These are phyloP conservation scores for Sarocladiaceae sp. DNA, from an alignment of 2,329 filamentous ascomycete genomes.

Conservation along the genomic window DNA sequence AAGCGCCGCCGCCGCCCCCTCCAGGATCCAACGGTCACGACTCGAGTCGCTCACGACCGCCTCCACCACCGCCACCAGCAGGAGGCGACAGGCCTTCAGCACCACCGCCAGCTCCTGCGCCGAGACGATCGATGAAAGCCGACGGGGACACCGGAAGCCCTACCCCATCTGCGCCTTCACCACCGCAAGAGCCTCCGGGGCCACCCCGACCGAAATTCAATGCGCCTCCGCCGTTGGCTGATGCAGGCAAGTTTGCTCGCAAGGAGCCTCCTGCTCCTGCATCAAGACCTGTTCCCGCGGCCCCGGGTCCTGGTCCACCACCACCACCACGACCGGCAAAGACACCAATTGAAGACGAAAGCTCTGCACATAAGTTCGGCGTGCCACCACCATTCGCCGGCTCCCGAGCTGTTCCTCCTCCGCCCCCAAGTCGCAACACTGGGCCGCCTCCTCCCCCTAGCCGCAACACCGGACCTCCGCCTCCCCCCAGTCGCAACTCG, in stretches of 20 bases:
- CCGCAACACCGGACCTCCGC: slow-evolving; percentile 65
- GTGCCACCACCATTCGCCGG: slow-evolving; percentile 77
- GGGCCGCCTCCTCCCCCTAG: slow-evolving; percentile 69
- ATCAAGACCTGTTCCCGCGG: slow-evolving; percentile 15
- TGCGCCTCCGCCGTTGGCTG: slow-evolving; percentile 80
- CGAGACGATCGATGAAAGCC: slow-evolving; percentile 50
- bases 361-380: slow-evolving; percentile 53
- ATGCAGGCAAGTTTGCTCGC: slow-evolving; percentile 81
- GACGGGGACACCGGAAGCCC: slow-evolving; percentile 36
- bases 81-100: slow-evolving; percentile 21
- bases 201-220: slow-evolving; percentile 63
- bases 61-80: slow-evolving; percentile 27
- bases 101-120: slow-evolving; percentile 36
- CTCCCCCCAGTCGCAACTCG: slow-evolving; percentile 63
- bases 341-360: slow-evolving; percentile 58
- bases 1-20: slow-evolving; percentile 19
- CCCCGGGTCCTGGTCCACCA: slow-evolving; percentile 24
- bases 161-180: slow-evolving; percentile 43
- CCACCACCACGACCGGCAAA: slow-evolving; percentile 52
- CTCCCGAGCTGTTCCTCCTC: slow-evolving; percentile 60
- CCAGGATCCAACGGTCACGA: slow-evolving; percentile 27
- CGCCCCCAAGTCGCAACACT: slow-evolving; percentile 51
- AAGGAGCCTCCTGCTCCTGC: slow-evolving; percentile 28
- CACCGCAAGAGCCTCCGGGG: slow-evolving; percentile 59
- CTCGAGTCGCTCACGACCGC: slow-evolving; percentile 23